phyloP scores from a whole-genome alignment of 2,329 filamentous ascomycete genomes.

The Helotiales sp. region DNA sequence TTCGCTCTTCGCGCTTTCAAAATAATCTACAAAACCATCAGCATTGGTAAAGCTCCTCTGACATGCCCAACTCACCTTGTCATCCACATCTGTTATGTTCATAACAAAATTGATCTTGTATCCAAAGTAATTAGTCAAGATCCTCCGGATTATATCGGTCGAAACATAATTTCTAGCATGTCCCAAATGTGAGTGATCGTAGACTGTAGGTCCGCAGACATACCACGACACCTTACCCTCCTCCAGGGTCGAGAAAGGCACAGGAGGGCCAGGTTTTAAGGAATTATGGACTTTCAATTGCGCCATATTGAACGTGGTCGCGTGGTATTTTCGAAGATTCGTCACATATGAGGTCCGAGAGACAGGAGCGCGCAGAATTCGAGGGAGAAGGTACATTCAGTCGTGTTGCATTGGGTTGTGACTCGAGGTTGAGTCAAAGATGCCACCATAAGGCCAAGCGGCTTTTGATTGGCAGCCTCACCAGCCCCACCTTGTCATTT shows the following conservation, averaged over 20 bases:
- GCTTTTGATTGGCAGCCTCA: neutral
- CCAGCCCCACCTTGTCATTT: neutral
- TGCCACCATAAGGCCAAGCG: slow-evolving; percentile 4
- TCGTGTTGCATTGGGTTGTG: slow-evolving; percentile 1
- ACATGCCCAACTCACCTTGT: slow-evolving; percentile 45
- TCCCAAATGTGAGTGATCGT: slow-evolving; percentile 66
- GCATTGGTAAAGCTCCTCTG: neutral
- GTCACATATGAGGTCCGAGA: slow-evolving; percentile 11
- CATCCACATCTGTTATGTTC: slow-evolving; percentile 71
- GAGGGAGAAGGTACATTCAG: slow-evolving; percentile 21
- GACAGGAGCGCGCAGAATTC: slow-evolving; percentile 14
- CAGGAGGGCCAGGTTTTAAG: slow-evolving; percentile 31
- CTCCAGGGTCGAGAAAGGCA: slow-evolving; percentile 32
- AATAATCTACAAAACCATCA: slow-evolving; percentile 55
- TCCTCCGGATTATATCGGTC: slow-evolving; percentile 69
- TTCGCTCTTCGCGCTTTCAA: slow-evolving; percentile 75
- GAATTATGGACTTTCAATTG: slow-evolving; percentile 36
- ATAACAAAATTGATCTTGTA: slow-evolving; percentile 70
- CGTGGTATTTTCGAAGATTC: slow-evolving; percentile 13
- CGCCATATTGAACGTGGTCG: slow-evolving; percentile 20
- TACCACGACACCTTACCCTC: slow-evolving; percentile 57
- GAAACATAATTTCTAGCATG: slow-evolving; percentile 74
- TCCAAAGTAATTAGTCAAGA: slow-evolving; percentile 67
- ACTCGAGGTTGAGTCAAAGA: neutral
- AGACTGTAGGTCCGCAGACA: slow-evolving; percentile 69